A percentile compares a stretch with the other conserved stretches of the same genome.
Conservation (phyloP, 2,329 filamentous ascomycete species). For the Dactylellina drechsleri region DNA sequence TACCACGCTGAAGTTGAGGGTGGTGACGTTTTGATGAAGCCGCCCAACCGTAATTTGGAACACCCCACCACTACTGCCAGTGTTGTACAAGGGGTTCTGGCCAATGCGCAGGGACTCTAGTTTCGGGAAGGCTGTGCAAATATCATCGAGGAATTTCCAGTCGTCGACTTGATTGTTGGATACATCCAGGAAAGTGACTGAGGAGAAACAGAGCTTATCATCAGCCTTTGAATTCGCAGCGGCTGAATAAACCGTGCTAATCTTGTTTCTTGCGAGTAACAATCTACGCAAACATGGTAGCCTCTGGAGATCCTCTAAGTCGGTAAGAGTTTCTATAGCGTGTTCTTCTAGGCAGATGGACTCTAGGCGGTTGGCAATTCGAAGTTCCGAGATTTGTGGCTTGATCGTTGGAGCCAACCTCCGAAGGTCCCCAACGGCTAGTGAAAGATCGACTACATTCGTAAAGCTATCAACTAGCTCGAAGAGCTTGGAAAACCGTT, state of each 20-base stretch:
- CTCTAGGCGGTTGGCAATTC: slow-evolving; percentile 24
- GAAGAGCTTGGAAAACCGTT: slow-evolving; percentile 30
- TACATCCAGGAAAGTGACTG: slow-evolving; percentile 74
- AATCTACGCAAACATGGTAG: slow-evolving; percentile 69
- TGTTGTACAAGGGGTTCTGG: slow-evolving; percentile 76
- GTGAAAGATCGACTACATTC: slow-evolving; percentile 45
- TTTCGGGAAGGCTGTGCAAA: slow-evolving; percentile 73
- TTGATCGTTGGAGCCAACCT: slow-evolving; percentile 11
- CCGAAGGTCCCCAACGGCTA: slow-evolving; percentile 37
- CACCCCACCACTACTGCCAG: slow-evolving; percentile 68
- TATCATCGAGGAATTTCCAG: slow-evolving; percentile 73
- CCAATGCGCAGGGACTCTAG: slow-evolving; percentile 80
- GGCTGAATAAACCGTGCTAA: slow-evolving; percentile 64
- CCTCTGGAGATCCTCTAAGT: slow-evolving; percentile 68
- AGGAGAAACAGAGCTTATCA: slow-evolving; percentile 66
- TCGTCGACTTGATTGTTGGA: slow-evolving; percentile 75
- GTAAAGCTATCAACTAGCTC: slow-evolving; percentile 35
- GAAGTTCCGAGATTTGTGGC: slow-evolving; percentile 43
- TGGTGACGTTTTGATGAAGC: slow-evolving; percentile 26
- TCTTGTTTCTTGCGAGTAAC: slow-evolving; percentile 80
- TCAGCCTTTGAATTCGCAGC: slow-evolving; percentile 60
- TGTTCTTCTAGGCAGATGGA: slow-evolving; percentile 79
- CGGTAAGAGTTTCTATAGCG: slow-evolving; percentile 70
- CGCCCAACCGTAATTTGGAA: slow-evolving; percentile 55
- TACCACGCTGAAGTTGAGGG: slow-evolving; percentile 49